Evolutionary conservation across 495 filamentous ascomycete genomes (phyloP), one percentile per base, ranked within the genome.

Genomic region (Tetracladium marchalianum): DNA sequence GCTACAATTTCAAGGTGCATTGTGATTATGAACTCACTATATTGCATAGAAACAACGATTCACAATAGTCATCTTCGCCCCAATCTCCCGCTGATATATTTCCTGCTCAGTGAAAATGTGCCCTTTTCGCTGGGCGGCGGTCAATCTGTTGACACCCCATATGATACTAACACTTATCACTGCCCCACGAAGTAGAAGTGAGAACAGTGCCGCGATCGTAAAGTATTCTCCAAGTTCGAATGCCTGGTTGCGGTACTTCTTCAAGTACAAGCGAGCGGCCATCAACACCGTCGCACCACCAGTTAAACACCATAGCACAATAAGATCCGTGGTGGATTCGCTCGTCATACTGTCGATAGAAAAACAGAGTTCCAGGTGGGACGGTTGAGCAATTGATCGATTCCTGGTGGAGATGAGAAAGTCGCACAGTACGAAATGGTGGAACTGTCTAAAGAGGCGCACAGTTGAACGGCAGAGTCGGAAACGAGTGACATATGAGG

Each of bases 121-220:
- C 11, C 45, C 41, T 4, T 49, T 22, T 35, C 58, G 48, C 35
- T 47, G 37, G 0, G 32, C 32, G 13, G 38, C 18, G 8, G 59
- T 15, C 46, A 62, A 53, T 33, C 59, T 62, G 43, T 57, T 62
- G 18, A 54, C 60, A 11, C 59, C 59, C 59, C 59, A 62, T 19
- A 55, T 45, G 7, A 62, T 35, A 39, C 57, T 48, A 19, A 62
- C 57, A 44, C 57, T 54, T 41, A 60, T 55, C 33, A 62, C 46
- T n/a, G 56, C 45, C 34, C 54, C 44, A 15, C 59, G 51, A 11
- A 50, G 37, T 0, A 62, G 35, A 3, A 46, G 48, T 41, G 54
- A 60, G 42, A 55, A 43, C 36, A 55, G 49, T 8, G 57, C 57
- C 0, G 44, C 52, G 31, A 60, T 51, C 13, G 57, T 50, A 11